Conservation (phyloP, 176 grass and related monocot genomes). For the Otatea glauca region DNA sequence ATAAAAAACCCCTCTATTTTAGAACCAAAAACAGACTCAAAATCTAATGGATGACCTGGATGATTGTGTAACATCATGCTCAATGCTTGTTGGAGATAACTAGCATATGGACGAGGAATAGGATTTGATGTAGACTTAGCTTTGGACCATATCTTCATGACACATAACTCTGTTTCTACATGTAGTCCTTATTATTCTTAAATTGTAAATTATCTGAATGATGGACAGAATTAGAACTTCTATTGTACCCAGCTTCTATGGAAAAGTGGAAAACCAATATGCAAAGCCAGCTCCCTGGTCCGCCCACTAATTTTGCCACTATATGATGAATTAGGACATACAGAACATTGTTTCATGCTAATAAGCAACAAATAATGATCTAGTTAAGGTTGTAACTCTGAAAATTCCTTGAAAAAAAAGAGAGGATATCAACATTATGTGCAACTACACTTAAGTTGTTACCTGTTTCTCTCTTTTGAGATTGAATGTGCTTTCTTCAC, state of each 20-base stretch:
- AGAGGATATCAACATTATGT: neutral
- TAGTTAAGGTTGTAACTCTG: neutral
- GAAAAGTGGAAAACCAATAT: neutral
- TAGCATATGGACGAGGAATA: neutral
- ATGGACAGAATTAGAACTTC: neutral
- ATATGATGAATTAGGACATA: neutral
- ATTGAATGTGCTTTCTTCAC: neutral
- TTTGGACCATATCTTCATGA: neutral
- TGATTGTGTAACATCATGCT: neutral
- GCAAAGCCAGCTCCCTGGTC: neutral
- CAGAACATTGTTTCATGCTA: neutral
- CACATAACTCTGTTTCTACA: neutral
- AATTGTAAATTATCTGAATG: slow-evolving; percentile 16
- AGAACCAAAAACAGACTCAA: neutral
- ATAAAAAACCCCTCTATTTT: neutral
- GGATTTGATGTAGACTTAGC: neutral
- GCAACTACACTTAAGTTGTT: neutral
- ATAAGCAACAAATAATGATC: neutral
- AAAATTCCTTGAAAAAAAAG: neutral
- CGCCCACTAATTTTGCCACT: neutral
- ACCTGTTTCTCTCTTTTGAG: neutral
- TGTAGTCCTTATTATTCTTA: neutral
- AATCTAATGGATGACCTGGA: neutral
- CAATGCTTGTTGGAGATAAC: neutral
- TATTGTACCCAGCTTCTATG: neutral